Evolutionary conservation across 306 rosid species (phyloP).

Genomic region (Ochetophila trinervis): DNA sequence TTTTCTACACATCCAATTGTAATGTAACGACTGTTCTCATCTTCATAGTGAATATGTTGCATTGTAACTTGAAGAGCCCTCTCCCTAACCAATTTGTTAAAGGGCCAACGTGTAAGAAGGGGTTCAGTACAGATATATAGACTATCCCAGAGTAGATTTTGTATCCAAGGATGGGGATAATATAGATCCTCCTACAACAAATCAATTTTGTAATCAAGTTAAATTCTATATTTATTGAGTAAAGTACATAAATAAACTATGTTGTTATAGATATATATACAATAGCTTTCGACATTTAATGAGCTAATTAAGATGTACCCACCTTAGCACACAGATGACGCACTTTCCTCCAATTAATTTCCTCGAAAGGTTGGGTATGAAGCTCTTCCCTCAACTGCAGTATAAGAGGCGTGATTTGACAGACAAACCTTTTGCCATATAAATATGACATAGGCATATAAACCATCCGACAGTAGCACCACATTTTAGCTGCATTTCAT

Average conservation of each 20-base stretch:
- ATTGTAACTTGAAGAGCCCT: conserved; percentile 1
- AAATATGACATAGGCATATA: conserved; percentile 44
- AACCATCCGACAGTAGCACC: conserved; percentile 42
- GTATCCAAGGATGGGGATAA: not conserved
- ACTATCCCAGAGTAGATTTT: not conserved
- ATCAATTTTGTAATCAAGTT: not conserved
- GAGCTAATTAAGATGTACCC: conserved; percentile 12
- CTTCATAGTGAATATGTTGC: conserved; percentile 1
- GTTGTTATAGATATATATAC: too few species aligned
- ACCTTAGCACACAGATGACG: conserved; percentile 82
- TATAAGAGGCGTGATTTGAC: conserved; percentile 69
- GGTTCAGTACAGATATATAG: not conserved
- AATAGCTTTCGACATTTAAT: too few species aligned
- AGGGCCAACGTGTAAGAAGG: not conserved
- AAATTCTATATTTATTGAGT: too few species aligned
- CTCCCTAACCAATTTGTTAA: not conserved
- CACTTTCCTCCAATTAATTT: conserved; percentile 72
- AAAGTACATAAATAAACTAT: not conserved
- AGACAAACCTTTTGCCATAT: conserved; percentile 52
- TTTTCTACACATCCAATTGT: not conserved
- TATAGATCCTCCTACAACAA: not conserved
- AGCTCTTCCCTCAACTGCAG: conserved; percentile 79
- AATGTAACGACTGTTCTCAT: not conserved
- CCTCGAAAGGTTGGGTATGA: conserved; percentile 57
- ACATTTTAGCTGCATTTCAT: conserved; percentile 11